phyloP scores from a whole-genome alignment of 495 filamentous ascomycete genomes.

The Lepidopterella palustris region DNA sequence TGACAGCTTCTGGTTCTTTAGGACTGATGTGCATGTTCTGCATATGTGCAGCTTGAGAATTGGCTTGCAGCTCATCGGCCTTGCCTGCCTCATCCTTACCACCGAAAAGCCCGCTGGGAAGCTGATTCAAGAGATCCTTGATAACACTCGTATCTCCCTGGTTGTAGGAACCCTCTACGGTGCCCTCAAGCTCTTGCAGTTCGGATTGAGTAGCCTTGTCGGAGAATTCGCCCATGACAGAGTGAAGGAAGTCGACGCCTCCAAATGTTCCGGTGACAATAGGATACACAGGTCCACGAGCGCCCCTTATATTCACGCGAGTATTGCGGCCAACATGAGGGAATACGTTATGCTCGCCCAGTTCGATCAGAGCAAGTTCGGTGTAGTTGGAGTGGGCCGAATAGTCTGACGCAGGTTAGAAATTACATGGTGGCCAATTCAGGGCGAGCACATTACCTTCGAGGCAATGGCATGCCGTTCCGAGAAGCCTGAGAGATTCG shows the following conservation, averaged over 20 bases:
- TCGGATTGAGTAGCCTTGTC: constrained; percentile 87
- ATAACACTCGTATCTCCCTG: constrained; percentile 56
- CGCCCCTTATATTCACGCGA: constrained; percentile 58
- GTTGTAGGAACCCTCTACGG: constrained; percentile 54
- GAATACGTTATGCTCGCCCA: constrained; percentile 73
- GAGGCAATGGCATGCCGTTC: constrained; percentile 83
- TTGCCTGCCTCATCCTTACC: constrained; percentile 61
- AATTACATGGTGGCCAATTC: no score
- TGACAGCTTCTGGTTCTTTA: constrained; percentile 69
- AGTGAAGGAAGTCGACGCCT: constrained; percentile 80
- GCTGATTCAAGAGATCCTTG: constrained; percentile 66
- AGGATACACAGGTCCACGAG: constrained; percentile 59
- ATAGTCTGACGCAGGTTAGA: constrained; percentile 49
- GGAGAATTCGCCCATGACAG: constrained; percentile 78
- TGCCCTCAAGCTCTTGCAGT: constrained; percentile 71
- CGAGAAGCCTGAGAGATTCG: constrained; percentile 76
- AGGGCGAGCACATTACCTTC: constrained; percentile 59
- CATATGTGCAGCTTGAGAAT: constrained; percentile 53
- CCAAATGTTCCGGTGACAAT: constrained; percentile 78
- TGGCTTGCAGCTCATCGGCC: constrained; percentile 49
- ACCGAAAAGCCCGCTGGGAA: constrained; percentile 70
- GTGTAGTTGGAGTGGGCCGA: constrained; percentile 87
- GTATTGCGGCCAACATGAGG: constrained; percentile 75
- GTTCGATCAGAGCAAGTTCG: constrained; percentile 76
- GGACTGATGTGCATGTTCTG: constrained; percentile 59